Conservation (phyloP, 2,329 filamentous ascomycete genomes). For the Aspergillus puulaauensis region DNA sequence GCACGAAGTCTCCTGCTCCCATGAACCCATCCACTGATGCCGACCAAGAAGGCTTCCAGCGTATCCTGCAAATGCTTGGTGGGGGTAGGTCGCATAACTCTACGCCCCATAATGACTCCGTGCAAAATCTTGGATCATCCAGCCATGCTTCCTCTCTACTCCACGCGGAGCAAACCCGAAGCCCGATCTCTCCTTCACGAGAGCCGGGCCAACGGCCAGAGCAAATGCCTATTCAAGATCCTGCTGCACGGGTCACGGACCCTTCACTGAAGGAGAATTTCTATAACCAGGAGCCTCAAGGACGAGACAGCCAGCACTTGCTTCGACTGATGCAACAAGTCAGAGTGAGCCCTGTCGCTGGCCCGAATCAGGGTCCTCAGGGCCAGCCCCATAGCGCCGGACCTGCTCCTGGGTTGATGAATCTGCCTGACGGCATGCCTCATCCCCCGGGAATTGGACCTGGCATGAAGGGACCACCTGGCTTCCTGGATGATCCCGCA, state of each 20-base stretch:
- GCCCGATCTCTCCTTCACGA: conserved; percentile 29
- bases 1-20: conserved; percentile 22
- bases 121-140: conserved; percentile 32
- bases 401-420: conserved; percentile 33
- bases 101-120: conserved; percentile 44
- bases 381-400: conserved; percentile 29
- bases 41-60: conserved; percentile 84
- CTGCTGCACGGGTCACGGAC: conserved; percentile 22
- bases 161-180: conserved; percentile 30
- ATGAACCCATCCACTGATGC: conserved; percentile 51
- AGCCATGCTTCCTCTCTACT: conserved; percentile 30
- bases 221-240: conserved; percentile 28
- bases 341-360: conserved; percentile 30
- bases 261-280: conserved; percentile 26
- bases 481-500: conserved; percentile 45
- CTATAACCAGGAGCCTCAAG: conserved; percentile 39
- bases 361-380: conserved; percentile 26
- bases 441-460: conserved; percentile 34
- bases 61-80: conserved; percentile 78
- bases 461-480: conserved; percentile 35
- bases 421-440: conserved; percentile 37
- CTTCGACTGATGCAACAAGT: conserved; percentile 77
- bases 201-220: conserved; percentile 32
- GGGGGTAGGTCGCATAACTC: conserved; percentile 46
- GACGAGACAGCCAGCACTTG: conserved; percentile 75